phyloP scores from a whole-genome alignment of 139 green algal genomes.

The Chlamydomonas eustigma region DNA sequence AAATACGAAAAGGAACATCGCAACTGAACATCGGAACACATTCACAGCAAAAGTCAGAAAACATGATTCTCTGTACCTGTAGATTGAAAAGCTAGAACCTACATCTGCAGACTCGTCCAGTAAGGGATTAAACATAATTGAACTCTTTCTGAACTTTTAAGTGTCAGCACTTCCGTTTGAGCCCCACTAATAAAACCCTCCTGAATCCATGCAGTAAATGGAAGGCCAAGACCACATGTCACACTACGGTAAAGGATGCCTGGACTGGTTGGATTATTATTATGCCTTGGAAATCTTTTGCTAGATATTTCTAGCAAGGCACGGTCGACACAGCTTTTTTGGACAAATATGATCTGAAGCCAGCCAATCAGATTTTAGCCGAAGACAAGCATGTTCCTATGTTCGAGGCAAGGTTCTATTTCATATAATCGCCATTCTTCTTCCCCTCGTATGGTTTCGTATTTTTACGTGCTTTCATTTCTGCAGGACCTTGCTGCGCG shows the following conservation, averaged over 20 bases:
- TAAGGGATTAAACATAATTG: constrained; percentile 6
- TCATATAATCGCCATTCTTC: too few relatives aligned
- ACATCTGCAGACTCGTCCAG: neutral
- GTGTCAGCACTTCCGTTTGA: too few relatives aligned
- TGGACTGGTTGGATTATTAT: constrained; percentile 46
- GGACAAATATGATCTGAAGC: constrained; percentile 86
- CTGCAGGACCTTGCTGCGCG: constrained; percentile 76
- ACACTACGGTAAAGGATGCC: neutral
- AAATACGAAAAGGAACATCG: neutral
- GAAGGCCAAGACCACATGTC: neutral
- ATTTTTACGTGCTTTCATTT: too few relatives aligned
- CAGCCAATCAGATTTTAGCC: constrained; percentile 95
- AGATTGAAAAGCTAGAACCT: neutral
- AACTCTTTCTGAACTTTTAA: neutral
- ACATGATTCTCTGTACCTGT: neutral
- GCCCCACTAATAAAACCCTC: too few relatives aligned
- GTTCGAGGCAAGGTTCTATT: constrained; percentile 68
- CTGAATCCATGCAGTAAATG: too few relatives aligned
- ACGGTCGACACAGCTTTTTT: constrained; percentile 83
- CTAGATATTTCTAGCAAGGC: constrained; percentile 87
- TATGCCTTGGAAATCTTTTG: constrained; percentile 95
- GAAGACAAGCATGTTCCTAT: constrained; percentile 95
- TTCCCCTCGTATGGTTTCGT: too few relatives aligned
- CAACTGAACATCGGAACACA: too few relatives aligned
- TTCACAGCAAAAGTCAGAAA: neutral